phyloP scores from a whole-genome alignment of 306 rosid genomes.

The Luffa acutangula region DNA sequence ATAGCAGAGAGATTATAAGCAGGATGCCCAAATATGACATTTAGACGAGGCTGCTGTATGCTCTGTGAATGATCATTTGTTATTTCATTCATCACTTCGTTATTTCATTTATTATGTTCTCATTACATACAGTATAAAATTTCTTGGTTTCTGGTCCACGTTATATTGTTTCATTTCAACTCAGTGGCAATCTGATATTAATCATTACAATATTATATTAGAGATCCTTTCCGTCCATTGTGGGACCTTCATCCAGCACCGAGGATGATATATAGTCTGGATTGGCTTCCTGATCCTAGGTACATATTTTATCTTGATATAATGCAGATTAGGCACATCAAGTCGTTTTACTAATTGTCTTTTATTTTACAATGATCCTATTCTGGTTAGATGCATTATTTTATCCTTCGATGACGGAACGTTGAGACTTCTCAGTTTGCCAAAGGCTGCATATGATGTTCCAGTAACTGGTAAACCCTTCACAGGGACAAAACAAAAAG shows the following conservation, averaged over 20 bases:
- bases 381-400: conserved; percentile 51
- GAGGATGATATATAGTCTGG: conserved; percentile 66
- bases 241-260: conserved; percentile 57
- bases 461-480: conserved; percentile 62
- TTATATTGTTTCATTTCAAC: background rate
- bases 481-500: conserved; percentile 54
- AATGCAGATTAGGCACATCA: background rate
- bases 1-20: too few species aligned
- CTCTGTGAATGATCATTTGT: background rate
- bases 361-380: background rate
- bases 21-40: background rate
- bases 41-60: background rate
- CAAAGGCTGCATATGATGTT: conserved; percentile 59
- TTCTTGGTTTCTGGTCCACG: background rate
- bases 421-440: conserved; percentile 64
- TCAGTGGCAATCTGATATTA: background rate
- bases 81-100: background rate
- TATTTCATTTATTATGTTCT: background rate
- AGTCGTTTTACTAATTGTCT: background rate
- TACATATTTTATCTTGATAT: conserved; percentile 16
- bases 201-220: background rate
- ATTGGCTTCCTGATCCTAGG: conserved; percentile 86
- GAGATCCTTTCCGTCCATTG: conserved; percentile 80
- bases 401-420: conserved; percentile 90
- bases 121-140: background rate